phyloP scores from a whole-genome alignment of 768 basidiomycete species.

The Auricularia sp. region DNA sequence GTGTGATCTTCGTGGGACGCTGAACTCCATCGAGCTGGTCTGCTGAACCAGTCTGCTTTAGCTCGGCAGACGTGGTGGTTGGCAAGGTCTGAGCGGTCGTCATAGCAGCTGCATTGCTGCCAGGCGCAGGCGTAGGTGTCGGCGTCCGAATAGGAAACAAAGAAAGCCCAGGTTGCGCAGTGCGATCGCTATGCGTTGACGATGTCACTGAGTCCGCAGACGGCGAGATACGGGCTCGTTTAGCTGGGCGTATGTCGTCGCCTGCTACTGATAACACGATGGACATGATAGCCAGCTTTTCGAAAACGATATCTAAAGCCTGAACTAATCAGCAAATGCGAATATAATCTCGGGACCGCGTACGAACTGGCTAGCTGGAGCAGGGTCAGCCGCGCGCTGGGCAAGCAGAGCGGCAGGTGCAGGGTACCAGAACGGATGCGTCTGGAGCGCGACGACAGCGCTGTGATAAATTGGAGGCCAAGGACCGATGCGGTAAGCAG shows the following conservation, averaged over 20 bases:
- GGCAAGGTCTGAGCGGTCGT: not conserved
- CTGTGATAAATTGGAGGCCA: too few relatives aligned
- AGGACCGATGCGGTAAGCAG: too few relatives aligned
- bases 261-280: not conserved
- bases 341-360: too few relatives aligned
- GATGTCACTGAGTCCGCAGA: not conserved
- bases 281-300: too few relatives aligned
- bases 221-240: not conserved
- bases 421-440: too few relatives aligned
- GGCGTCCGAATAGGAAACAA: not conserved
- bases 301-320: too few relatives aligned
- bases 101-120: not conserved
- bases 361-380: too few relatives aligned
- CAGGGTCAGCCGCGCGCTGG: too few relatives aligned
- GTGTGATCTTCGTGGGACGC: too few relatives aligned
- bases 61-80: not conserved
- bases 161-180: not conserved
- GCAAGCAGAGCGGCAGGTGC: too few relatives aligned
- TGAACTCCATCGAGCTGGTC: not conserved
- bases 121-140: not conserved
- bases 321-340: too few relatives aligned
- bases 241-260: not conserved
- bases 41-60: not conserved
- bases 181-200: not conserved
- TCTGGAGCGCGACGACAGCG: too few relatives aligned